phyloP scores from a whole-genome alignment of 306 rosid species.

The Cicer bijugum region DNA sequence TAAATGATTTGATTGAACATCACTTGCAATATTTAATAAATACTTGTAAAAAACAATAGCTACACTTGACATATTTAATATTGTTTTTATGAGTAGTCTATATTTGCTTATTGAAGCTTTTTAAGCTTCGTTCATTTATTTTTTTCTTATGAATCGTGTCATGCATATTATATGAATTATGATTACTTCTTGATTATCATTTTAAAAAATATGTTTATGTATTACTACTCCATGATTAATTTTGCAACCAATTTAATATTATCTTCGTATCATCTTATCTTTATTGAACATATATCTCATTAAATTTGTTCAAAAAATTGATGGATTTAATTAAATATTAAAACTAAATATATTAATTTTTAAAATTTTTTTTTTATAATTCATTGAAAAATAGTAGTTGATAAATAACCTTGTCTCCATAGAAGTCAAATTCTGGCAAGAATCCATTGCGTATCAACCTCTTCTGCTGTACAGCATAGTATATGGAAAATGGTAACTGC shows the following conservation, averaged over 20 bases:
- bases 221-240: too few species aligned
- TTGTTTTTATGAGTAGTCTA: slow-evolving; percentile 55
- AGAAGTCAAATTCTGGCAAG: slow-evolving; percentile 66
- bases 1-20: slow-evolving; percentile 45
- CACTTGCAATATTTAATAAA: slow-evolving; percentile 42
- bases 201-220: too few species aligned
- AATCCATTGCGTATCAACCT: slow-evolving; percentile 48
- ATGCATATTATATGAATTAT: slow-evolving; percentile 2
- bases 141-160: slow-evolving; percentile 34
- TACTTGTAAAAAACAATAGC: slow-evolving; percentile 45
- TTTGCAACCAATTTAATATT: too few species aligned
- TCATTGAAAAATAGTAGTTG: neutral
- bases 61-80: slow-evolving; percentile 34
- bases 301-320: too few species aligned
- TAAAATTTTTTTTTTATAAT: neutral
- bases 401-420: slow-evolving; percentile 52
- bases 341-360: too few species aligned
- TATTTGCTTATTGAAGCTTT: slow-evolving; percentile 56
- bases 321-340: too few species aligned
- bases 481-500: slow-evolving; percentile 59
- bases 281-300: too few species aligned
- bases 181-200: too few species aligned
- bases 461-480: slow-evolving; percentile 49
- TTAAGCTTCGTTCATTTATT: slow-evolving; percentile 39
- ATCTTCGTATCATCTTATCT: too few species aligned